These are phyloP conservation scores for Argentina anserina DNA, from an alignment of 306 rosid genomes.

Conservation along the genomic window DNA sequence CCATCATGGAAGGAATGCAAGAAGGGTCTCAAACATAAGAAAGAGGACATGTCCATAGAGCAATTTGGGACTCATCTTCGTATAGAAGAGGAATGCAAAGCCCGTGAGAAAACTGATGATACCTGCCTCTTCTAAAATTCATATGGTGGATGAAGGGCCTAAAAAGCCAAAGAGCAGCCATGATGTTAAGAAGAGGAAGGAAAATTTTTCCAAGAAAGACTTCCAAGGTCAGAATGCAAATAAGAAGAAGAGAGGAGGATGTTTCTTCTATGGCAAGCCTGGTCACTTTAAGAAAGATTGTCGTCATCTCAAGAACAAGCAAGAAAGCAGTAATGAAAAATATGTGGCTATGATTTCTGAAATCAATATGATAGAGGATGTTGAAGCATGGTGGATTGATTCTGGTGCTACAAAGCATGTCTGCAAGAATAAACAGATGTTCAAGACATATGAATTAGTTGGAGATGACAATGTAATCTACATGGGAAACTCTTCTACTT, in stretches of 20 bases:
- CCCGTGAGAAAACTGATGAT: not conserved
- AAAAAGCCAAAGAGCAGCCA: not conserved
- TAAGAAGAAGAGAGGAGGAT: not conserved
- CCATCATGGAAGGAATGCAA: slow-evolving; percentile 9
- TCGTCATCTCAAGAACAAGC: not conserved
- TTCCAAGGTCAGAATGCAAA: not conserved
- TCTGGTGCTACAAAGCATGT: not conserved
- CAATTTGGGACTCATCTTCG: not conserved
- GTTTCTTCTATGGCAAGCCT: not conserved
- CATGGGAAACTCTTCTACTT: not conserved
- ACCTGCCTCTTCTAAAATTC: no score
- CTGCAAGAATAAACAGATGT: no score
- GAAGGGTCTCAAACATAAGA: slow-evolving; percentile 5
- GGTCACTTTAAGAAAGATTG: not conserved
- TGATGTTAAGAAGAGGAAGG: not conserved
- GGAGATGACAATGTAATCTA: not conserved
- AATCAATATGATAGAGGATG: not conserved
- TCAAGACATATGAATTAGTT: not conserved
- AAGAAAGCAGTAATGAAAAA: not conserved
- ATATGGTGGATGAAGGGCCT: not conserved
- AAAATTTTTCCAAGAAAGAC: not conserved
- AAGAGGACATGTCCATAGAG: slow-evolving; percentile 1
- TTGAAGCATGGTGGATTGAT: not conserved
- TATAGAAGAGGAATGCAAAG: not conserved
- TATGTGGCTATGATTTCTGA: not conserved